Evolutionary conservation across 2,329 filamentous ascomycete genomes (phyloP).

Genomic region (Atkinsonella hypoxylon): DNA sequence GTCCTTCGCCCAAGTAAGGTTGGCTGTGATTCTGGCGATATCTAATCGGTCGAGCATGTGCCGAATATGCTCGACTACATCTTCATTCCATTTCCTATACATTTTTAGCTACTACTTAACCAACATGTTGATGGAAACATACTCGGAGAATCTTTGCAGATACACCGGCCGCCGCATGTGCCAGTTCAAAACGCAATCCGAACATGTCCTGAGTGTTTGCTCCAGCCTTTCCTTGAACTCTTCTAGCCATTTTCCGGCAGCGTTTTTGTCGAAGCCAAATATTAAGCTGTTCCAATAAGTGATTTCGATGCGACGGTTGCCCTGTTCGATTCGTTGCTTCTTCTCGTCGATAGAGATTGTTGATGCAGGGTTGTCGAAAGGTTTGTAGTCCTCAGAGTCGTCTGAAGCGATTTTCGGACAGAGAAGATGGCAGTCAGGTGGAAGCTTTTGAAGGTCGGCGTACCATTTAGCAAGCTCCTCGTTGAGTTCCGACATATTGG

Average conservation of each 20-base stretch:
- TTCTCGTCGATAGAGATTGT: conserved; percentile 39
- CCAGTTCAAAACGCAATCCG: conserved; percentile 62
- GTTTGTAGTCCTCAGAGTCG: conserved; percentile 49
- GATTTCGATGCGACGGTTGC: conserved; percentile 42
- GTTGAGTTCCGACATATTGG: conserved; percentile 25
- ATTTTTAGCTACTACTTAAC: conserved; percentile 10
- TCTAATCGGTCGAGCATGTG: conserved; percentile 48
- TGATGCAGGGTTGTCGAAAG: conserved; percentile 35
- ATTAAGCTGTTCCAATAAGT: conserved; percentile 59
- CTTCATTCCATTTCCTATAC: conserved; percentile 33
- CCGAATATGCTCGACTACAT: conserved; percentile 38
- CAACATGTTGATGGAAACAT: conserved; percentile 8
- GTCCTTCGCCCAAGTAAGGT: conserved; percentile 42
- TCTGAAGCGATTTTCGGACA: conserved; percentile 54
- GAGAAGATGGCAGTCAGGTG: conserved; percentile 47
- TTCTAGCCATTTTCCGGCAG: conserved; percentile 45
- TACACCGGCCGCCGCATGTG: conserved; percentile 55
- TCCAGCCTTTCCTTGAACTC: conserved; percentile 48
- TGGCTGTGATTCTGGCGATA: conserved; percentile 47
- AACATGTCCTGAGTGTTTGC: conserved; percentile 48
- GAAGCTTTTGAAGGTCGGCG: conserved; percentile 31
- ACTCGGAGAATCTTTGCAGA: conserved; percentile 50
- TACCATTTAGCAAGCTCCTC: conserved; percentile 32
- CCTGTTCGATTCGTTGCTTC: conserved; percentile 39
- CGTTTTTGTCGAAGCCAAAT: conserved; percentile 51